These are phyloP conservation scores for Aspergillus fructus DNA, from an alignment of 2,329 filamentous ascomycete genomes.

Conservation along the genomic window DNA sequence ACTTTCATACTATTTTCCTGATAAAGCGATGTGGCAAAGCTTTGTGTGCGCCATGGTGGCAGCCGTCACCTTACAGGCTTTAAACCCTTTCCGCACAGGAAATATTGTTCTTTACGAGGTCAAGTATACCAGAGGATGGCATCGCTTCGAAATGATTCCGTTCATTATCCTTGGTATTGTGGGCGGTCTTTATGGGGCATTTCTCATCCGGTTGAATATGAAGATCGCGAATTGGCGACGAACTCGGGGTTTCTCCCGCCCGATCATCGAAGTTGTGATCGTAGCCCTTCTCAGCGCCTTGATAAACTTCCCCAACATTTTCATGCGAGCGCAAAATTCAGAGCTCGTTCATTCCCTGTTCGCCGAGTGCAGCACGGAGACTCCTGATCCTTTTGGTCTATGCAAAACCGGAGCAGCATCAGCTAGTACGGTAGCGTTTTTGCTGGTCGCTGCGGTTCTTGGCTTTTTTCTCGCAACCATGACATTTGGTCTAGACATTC, in stretches of 20 bases:
- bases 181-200: conserved; percentile 88
- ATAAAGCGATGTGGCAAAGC: conserved; percentile 99
- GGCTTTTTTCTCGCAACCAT: conserved; percentile 83
- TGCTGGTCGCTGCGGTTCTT: conserved; percentile 77
- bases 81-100: conserved; percentile 92
- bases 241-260: conserved; percentile 66
- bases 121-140: conserved; percentile 87
- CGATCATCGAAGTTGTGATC: conserved; percentile 75
- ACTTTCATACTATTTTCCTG: conserved; percentile 95
- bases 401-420: conserved; percentile 86
- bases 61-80: conserved; percentile 84
- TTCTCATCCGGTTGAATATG: conserved; percentile 96
- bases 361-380: conserved; percentile 70
- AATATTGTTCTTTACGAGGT: conserved; percentile 97
- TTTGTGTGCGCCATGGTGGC: conserved; percentile 99
- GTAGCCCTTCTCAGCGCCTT: conserved; percentile 80
- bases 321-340: conserved; percentile 89
- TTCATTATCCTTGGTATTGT: conserved; percentile 84
- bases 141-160: conserved; percentile 88
- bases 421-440: conserved; percentile 75
- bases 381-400: conserved; percentile 83
- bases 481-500: conserved; percentile 92
- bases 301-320: conserved; percentile 93
- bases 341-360: conserved; percentile 92
- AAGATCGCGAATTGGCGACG: conserved; percentile 78